These are phyloP conservation scores for Neospora caninum DNA, from an alignment of 169 alveolate species.

Conservation along the genomic window DNA sequence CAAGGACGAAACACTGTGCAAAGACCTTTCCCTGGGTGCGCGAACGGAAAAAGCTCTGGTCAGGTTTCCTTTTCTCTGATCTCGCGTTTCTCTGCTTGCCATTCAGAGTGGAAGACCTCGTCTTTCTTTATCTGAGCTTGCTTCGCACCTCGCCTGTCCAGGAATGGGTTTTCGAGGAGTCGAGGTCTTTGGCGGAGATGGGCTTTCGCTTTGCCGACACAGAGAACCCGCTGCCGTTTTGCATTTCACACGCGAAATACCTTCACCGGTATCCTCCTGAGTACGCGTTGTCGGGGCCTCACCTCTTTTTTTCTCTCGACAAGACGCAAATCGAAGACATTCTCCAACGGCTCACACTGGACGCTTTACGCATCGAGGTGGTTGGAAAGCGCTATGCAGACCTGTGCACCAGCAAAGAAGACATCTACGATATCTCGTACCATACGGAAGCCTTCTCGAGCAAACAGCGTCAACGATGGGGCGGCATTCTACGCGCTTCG, in stretches of 20 bases:
- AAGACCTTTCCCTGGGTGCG: too few species aligned
- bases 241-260: constrained; percentile 3
- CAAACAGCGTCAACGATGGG: neutral
- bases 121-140: neutral
- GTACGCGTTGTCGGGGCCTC: neutral
- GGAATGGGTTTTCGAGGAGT: constrained; percentile 9
- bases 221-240: neutral
- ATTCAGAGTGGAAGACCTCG: constrained; percentile 29
- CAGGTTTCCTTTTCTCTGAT: neutral
- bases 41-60: neutral
- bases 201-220: constrained; percentile 17
- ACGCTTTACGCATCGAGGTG: neutral
- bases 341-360: constrained; percentile 4
- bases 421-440: neutral
- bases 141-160: neutral
- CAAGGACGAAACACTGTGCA: too few species aligned
- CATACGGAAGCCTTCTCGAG: neutral
- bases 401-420: neutral
- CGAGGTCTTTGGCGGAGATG: neutral
- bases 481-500: neutral
- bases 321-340: neutral
- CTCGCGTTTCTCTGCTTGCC: neutral
- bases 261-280: constrained; percentile 34
- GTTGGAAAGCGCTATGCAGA: constrained; percentile 13
- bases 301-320: constrained; percentile 5